Percentiles rank a stretch among this genome's conserved stretches.
phyloP scores from a whole-genome alignment of 139 green algal species.

The Axilococcus clingmanii region DNA sequence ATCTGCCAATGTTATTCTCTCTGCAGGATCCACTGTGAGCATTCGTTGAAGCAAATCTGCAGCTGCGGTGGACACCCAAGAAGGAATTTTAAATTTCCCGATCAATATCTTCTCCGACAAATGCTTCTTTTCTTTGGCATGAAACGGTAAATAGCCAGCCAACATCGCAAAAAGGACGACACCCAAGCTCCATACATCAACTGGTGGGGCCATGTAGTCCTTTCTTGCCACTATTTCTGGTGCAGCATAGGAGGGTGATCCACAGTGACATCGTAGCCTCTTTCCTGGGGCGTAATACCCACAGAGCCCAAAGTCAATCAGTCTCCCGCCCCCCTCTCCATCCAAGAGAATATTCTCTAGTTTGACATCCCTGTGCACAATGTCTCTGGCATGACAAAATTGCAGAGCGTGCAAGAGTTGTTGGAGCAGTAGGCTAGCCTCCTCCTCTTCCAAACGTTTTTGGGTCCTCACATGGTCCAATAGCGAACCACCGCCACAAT shows the following conservation, averaged over 20 bases:
- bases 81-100: slow-evolving; percentile 21
- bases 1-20: slow-evolving; percentile 41
- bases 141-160: slow-evolving; percentile 70
- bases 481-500: slow-evolving; percentile 58
- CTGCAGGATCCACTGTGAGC: slow-evolving; percentile 59
- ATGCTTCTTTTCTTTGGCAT: slow-evolving; percentile 56
- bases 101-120: slow-evolving; percentile 48
- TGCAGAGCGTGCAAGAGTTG: slow-evolving; percentile 58
- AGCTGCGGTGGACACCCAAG: slow-evolving; percentile 10
- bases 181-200: slow-evolving; percentile 75
- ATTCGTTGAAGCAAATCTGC: slow-evolving; percentile 49
- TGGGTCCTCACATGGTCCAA: slow-evolving; percentile 75
- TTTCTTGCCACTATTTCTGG: slow-evolving; percentile 60
- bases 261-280: slow-evolving; percentile 51
- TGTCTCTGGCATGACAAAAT: slow-evolving; percentile 69
- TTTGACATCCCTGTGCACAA: slow-evolving; percentile 50
- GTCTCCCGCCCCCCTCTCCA: slow-evolving; percentile 40
- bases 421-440: slow-evolving; percentile 59
- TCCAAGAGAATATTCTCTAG: slow-evolving; percentile 77
- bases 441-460: slow-evolving; percentile 64
- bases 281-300: slow-evolving; percentile 29
- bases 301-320: slow-evolving; percentile 85
- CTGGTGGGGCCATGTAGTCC: slow-evolving; percentile 38
- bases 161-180: slow-evolving; percentile 85
- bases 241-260: slow-evolving; percentile 82